Evolutionary conservation across 352 stramenopile species (phyloP).

Genomic region (Peronospora belbahrii): DNA sequence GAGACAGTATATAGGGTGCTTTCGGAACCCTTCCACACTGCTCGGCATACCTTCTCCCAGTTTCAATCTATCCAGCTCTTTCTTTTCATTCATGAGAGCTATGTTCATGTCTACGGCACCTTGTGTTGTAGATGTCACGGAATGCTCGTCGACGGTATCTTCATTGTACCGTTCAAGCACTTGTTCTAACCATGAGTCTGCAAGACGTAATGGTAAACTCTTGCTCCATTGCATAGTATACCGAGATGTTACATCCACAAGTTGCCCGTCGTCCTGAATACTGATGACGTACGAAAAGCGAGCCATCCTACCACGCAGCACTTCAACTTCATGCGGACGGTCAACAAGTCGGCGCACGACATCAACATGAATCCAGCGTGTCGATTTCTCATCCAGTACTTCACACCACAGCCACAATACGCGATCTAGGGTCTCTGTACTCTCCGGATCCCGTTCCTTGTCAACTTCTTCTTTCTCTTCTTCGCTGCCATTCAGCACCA

Average conservation of each 20-base stretch:
- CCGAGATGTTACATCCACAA: constrained; percentile 57
- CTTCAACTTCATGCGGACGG: constrained; percentile 41
- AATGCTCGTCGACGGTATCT: constrained; percentile 2
- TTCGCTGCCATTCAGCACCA: neutral
- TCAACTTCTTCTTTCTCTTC: constrained; percentile 13
- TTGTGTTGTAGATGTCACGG: neutral
- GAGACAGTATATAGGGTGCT: constrained; percentile 74
- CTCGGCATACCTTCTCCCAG: constrained; percentile 65
- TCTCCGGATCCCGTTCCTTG: constrained; percentile 4
- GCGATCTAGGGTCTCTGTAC: neutral
- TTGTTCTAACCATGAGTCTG: constrained; percentile 42
- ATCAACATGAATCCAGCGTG: constrained; percentile 60
- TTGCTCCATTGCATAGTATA: constrained; percentile 67
- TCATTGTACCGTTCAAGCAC: constrained; percentile 39
- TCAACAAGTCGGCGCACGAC: constrained; percentile 36
- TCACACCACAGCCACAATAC: constrained; percentile 61
- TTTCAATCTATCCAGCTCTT: constrained; percentile 21
- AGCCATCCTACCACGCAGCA: constrained; percentile 33
- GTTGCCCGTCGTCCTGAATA: constrained; percentile 35
- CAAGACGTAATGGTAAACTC: constrained; percentile 39
- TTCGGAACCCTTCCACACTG: constrained; percentile 68
- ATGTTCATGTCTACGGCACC: constrained; percentile 9
- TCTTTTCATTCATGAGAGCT: constrained; percentile 29
- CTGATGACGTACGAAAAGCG: constrained; percentile 60
- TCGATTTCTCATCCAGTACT: constrained; percentile 42